Percentiles rank a stretch among this genome's conserved stretches.
Conservation (phyloP, 345 rosid genomes). For the Citrus medica region DNA sequence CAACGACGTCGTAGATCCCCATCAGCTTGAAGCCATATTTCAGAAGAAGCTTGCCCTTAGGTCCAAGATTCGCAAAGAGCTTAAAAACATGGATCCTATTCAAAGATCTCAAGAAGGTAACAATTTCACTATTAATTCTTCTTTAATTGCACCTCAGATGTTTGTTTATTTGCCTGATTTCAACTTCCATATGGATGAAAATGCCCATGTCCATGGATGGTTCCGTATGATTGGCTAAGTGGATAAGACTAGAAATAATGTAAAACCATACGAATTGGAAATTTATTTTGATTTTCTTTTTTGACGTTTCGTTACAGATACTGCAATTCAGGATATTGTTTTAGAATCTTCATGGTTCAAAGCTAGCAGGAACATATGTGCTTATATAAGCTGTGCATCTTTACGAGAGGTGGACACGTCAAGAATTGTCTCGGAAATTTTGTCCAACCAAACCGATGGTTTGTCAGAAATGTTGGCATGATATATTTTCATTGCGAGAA, state of each 20-base stretch:
- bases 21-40: constrained; percentile 10
- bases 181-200: not conserved
- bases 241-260: not conserved
- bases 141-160: not conserved
- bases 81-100: constrained; percentile 15
- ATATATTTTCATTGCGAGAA: not conserved
- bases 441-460: constrained; percentile 5
- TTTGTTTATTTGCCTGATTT: constrained; percentile 15
- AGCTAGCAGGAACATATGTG: constrained; percentile 21
- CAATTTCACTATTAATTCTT: not conserved
- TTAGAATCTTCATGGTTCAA: constrained; percentile 24
- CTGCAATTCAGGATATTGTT: constrained; percentile 17
- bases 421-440: constrained; percentile 19
- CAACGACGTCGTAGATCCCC: constrained; percentile 2
- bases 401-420: constrained; percentile 25
- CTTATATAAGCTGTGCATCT: constrained; percentile 23
- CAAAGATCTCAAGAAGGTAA: constrained; percentile 6
- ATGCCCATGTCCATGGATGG: not conserved
- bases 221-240: not conserved
- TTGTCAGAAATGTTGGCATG: not conserved
- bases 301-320: constrained; percentile 7
- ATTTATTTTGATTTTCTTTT: not conserved
- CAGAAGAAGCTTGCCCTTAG: constrained; percentile 8
- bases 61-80: constrained; percentile 11
- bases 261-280: not conserved